Base-by-base conservation (phyloP, 371 early-diverging fungal species). In the Circinella umbellata region DNA sequence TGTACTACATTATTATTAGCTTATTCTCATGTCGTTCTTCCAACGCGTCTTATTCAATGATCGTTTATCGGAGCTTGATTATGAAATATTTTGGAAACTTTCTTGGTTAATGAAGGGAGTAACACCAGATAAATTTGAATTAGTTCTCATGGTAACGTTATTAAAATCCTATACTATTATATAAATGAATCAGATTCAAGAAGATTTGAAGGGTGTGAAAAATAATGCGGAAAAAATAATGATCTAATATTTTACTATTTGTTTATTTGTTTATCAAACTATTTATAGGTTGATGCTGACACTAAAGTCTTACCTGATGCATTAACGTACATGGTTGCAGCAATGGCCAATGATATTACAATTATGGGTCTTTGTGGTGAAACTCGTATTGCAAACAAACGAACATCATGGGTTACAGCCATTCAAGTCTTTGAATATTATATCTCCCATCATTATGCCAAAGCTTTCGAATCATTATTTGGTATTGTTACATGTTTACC, bases 401-500 rank as follows among this genome's bases (percentile, higher is more conserved):
- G 82, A 37, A 69, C 86, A 42, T 87, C 90, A 46, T 95, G 83
- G 83, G 83, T 83, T 9, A 77, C 86, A 3, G 81, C 81, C 7
- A 85, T 84, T 48, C 84, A 84, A 71, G 97, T 91, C 6, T 99
- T 96, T 82, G 99, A 99, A 81, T 99, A 99, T 83, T 96, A 96
- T 77, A 93, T 96, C 46, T 94, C 94, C 18, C 99, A 99, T 81
- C 97, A 98, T 78, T 89, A 96, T 48, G 90, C 91, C 54, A 99
- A 99, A 76, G 93, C 94, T 0, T 99, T 98, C 77, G 99, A 99
- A 79, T 91, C 92, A 38, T 86, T 96, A 17, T 99, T 97, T 87
- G 99, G 99, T 68, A 95, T 95, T 73, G 98, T 99, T 34, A 98
- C 99, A 4, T 99, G 99, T 85, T 82, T 99, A 57, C 99, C 99